Percentiles rank a stretch among this genome's conserved stretches.
Conservation (phyloP, 805 yeast genomes). For the Komagataella mondaviorum region DNA sequence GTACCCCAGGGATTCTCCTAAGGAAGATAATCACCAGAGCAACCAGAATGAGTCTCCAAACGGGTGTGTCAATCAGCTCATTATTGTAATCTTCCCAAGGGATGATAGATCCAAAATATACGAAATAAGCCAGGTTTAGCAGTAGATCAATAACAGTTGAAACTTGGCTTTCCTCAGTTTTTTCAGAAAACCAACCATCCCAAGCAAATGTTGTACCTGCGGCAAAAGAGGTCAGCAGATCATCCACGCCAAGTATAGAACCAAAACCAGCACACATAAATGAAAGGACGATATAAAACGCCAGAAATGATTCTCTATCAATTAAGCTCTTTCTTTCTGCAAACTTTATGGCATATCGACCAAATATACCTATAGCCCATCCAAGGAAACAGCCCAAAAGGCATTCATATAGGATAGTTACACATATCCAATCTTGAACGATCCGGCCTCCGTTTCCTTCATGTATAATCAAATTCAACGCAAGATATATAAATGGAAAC, state of each 20-base stretch:
- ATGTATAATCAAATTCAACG: constrained; percentile 39
- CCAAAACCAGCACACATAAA: constrained; percentile 49
- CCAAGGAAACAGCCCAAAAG: constrained; percentile 42
- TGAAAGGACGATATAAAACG: constrained; percentile 38
- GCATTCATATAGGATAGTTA: constrained; percentile 52
- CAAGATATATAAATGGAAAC: constrained; percentile 53
- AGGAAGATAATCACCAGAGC: constrained; percentile 44
- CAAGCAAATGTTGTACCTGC: constrained; percentile 67
- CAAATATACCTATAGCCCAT: constrained; percentile 33
- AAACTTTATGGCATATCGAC: constrained; percentile 35
- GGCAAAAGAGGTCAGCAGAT: constrained; percentile 55
- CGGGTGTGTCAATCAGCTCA: constrained; percentile 26
- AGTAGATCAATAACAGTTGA: constrained; percentile 54
- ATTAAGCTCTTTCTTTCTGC: constrained; percentile 39
- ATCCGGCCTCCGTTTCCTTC: constrained; percentile 33
- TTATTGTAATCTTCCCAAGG: constrained; percentile 57
- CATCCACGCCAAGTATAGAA: constrained; percentile 57
- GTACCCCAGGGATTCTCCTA: constrained; percentile 73
- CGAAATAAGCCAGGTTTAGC: constrained; percentile 52
- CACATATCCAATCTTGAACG: constrained; percentile 48
- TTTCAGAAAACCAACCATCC: constrained; percentile 54
- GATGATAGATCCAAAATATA: constrained; percentile 56
- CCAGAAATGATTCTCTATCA: constrained; percentile 50
- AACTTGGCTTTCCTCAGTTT: constrained; percentile 47
- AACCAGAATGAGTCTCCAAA: constrained; percentile 38